Percentiles rank a stretch among this genome's conserved stretches.
Conservation (phyloP, 495 filamentous ascomycete genomes). For the Evernia prunastri region DNA sequence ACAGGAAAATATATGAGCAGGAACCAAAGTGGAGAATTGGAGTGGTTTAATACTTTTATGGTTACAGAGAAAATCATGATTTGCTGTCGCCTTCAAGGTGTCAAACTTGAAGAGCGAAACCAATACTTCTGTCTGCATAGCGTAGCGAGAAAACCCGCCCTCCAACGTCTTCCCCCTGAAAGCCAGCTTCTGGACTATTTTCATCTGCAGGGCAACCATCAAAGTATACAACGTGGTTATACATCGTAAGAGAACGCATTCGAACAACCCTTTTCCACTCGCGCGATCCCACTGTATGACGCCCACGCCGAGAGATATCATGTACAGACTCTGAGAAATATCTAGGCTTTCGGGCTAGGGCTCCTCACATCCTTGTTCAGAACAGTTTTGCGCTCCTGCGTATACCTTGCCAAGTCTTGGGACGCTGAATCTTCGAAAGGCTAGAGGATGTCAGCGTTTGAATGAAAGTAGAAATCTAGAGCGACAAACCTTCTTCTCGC, state of each 20-base stretch:
- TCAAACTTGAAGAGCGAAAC: neutral
- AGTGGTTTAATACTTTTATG: neutral
- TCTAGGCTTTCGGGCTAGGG: neutral
- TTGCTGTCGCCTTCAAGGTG: neutral
- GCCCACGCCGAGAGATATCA: neutral
- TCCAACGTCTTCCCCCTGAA: neutral
- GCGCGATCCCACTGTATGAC: neutral
- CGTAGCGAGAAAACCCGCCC: neutral
- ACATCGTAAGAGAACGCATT: neutral
- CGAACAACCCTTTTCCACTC: neutral
- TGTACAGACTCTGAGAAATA: neutral
- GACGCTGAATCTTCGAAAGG: conserved; percentile 16
- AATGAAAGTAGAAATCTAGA: neutral
- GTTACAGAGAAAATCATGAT: neutral
- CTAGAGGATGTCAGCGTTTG: conserved; percentile 9
- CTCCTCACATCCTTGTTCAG: conserved; percentile 15
- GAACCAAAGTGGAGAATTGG: neutral
- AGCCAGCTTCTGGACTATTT: neutral
- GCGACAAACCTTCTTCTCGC: conserved; percentile 50
- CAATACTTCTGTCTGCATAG: conserved; percentile 3
- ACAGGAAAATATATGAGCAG: neutral
- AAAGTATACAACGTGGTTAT: neutral
- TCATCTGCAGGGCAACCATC: neutral
- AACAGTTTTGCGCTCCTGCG: conserved; percentile 27
- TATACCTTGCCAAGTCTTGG: conserved; percentile 23